Percentiles rank a stretch among this genome's conserved stretches.
Evolutionary conservation across 139 green algal genomes (phyloP).

Genomic region (Closterium sp.): DNA sequence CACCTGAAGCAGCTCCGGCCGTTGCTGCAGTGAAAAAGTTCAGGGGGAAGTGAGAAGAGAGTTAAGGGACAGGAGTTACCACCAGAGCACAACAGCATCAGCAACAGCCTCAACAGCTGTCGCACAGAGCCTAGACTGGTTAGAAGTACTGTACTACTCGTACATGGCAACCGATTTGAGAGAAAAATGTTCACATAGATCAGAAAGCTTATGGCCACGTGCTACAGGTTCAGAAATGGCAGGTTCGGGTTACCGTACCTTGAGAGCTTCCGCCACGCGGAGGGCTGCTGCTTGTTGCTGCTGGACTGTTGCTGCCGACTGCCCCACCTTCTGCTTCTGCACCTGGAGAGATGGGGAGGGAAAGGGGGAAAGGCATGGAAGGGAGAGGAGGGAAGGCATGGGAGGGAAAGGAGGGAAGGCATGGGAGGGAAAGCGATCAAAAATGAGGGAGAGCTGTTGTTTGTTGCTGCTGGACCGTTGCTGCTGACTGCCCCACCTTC

Average conservation of each 20-base stretch:
- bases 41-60: background rate
- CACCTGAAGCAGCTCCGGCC: constrained; percentile 25
- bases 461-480: background rate
- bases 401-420: background rate
- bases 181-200: too few species aligned
- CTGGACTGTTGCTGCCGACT: background rate
- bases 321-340: background rate
- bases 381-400: too few species aligned
- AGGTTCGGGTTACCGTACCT: background rate
- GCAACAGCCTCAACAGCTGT: too few species aligned
- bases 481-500: background rate
- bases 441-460: too few species aligned
- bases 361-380: background rate
- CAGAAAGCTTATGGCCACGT: too few species aligned
- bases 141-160: too few species aligned
- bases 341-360: background rate
- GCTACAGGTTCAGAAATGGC: background rate
- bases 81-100: too few species aligned
- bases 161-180: too few species aligned
- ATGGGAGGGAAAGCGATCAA: too few species aligned
- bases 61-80: too few species aligned
- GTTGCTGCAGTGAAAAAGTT: background rate
- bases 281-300: background rate
- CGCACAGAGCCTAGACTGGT: too few species aligned
- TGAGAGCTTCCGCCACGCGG: constrained; percentile 3